These are phyloP conservation scores for Cordyceps pruinosa DNA, from an alignment of 2,329 filamentous ascomycete species.

Conservation along the genomic window DNA sequence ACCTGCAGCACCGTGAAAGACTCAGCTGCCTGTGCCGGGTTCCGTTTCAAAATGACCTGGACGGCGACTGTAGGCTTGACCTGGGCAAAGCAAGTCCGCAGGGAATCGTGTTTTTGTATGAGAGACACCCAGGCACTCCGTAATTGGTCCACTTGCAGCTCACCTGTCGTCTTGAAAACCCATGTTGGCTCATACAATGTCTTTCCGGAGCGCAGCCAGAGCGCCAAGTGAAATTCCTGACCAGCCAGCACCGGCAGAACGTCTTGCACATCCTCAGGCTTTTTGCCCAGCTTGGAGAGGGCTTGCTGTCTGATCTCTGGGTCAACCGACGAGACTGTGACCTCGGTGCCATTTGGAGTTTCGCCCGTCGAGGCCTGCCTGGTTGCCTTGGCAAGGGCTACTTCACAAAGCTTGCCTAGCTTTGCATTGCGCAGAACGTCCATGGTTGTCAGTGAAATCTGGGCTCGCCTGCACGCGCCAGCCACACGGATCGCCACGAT, in stretches of 20 bases:
- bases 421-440: background rate
- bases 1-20: background rate
- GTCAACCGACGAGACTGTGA: background rate
- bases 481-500: slow-evolving; percentile 1
- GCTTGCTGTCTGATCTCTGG: background rate
- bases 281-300: background rate
- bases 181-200: background rate
- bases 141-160: background rate
- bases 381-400: background rate
- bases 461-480: background rate
- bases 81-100: background rate
- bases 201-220: background rate
- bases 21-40: background rate
- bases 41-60: background rate
- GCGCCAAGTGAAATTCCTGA: background rate
- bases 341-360: background rate
- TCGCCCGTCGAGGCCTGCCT: background rate
- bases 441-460: background rate
- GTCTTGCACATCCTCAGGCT: background rate
- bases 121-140: background rate
- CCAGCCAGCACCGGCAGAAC: background rate
- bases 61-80: background rate
- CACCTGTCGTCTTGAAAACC: background rate
- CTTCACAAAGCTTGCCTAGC: background rate
- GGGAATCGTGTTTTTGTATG: background rate